A percentile compares a stretch with the other conserved stretches of the same genome.
These are phyloP conservation scores for Penicillium digitatum DNA, from an alignment of 2,329 filamentous ascomycete genomes.

Conservation along the genomic window DNA sequence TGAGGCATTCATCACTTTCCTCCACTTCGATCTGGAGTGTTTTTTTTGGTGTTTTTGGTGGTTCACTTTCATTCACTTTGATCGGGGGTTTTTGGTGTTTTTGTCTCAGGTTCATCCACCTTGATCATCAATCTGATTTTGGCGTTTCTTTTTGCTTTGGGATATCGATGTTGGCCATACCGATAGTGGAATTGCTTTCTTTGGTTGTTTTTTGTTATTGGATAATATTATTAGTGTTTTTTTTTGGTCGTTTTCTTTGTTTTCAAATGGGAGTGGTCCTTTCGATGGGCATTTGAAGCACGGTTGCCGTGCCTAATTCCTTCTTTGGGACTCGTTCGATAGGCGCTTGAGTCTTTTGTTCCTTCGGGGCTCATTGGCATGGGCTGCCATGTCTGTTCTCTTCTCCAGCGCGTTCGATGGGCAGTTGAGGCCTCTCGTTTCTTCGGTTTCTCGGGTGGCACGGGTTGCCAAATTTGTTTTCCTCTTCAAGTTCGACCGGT, in stretches of 20 bases:
- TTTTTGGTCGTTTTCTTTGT: background rate
- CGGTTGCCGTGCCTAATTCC: too few relatives aligned
- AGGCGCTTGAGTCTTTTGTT: background rate
- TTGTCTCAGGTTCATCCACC: too few relatives aligned
- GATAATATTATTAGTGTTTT: background rate
- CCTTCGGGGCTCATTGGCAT: background rate
- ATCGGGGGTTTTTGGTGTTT: too few relatives aligned
- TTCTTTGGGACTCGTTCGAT: too few relatives aligned
- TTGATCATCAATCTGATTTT: background rate
- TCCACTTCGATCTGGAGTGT: background rate
- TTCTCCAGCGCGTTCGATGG: background rate
- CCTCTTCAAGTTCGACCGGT: background rate
- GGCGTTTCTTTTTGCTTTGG: background rate
- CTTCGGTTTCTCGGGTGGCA: background rate
- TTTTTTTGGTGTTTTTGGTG: background rate
- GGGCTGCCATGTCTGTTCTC: background rate
- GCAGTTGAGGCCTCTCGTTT: background rate
- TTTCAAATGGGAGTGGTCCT: too few relatives aligned
- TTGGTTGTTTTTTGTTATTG: background rate
- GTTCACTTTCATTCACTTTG: background rate
- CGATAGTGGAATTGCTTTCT: too few relatives aligned
- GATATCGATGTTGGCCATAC: background rate
- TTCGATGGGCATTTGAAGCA: background rate
- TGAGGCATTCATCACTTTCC: background rate
- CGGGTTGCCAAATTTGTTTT: background rate